phyloP scores from a whole-genome alignment of 2,329 filamentous ascomycete genomes.

The Cercospora sojina region DNA sequence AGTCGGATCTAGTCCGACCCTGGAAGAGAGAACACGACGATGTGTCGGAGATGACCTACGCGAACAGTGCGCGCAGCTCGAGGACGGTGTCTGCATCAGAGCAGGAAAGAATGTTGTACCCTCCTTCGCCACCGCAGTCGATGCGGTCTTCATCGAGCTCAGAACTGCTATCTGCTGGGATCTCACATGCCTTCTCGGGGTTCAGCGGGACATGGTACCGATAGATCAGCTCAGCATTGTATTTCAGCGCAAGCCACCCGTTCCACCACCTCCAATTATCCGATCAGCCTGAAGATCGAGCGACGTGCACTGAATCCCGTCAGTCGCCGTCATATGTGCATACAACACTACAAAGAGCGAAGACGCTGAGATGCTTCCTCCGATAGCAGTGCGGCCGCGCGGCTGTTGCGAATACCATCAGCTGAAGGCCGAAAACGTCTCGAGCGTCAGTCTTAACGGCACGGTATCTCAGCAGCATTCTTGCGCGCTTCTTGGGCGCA shows the following conservation, averaged over 20 bases:
- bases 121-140: background rate
- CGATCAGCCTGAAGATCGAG: background rate
- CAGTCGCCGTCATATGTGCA: background rate
- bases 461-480: background rate
- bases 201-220: background rate
- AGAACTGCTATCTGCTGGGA: background rate
- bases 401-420: background rate
- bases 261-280: background rate
- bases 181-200: background rate
- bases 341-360: background rate
- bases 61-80: background rate
- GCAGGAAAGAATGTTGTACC: constrained; percentile 5
- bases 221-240: background rate
- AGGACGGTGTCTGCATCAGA: background rate
- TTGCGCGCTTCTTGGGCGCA: background rate
- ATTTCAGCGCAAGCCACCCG: background rate
- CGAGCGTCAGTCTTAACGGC: background rate
- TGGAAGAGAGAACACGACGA: background rate
- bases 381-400: background rate
- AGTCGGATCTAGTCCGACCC: constrained; percentile 9
- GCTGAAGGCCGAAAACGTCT: background rate
- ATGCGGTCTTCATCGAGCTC: background rate
- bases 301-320: background rate
- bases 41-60: background rate
- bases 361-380: background rate